A percentile compares a stretch with the other conserved stretches of the same genome.
These are phyloP conservation scores for Daldinia bambusicola DNA, from an alignment of 495 filamentous ascomycete genomes.

Conservation along the genomic window DNA sequence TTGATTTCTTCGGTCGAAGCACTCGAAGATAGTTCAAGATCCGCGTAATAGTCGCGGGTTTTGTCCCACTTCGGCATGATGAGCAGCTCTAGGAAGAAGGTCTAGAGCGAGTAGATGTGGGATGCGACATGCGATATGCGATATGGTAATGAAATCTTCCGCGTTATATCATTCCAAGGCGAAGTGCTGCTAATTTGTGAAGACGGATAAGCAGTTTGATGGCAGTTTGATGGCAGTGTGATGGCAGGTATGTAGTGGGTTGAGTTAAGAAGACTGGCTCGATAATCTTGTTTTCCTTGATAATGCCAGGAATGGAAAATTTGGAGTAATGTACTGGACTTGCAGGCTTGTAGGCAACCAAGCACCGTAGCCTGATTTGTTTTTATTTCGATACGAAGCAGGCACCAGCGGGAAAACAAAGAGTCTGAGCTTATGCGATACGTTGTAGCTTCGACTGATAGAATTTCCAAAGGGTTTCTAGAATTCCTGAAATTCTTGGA, in stretches of 20 bases:
- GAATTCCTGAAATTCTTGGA: background rate
- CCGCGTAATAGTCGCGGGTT: constrained; percentile 84
- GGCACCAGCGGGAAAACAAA: background rate
- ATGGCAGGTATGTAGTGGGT: background rate
- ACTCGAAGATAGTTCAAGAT: constrained; percentile 72
- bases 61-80: constrained; percentile 81
- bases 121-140: constrained; percentile 13
- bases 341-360: background rate
- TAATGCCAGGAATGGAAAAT: constrained; percentile 2
- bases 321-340: background rate
- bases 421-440: constrained; percentile 1
- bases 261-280: background rate
- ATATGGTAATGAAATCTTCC: constrained; percentile 5
- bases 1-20: constrained; percentile 79
- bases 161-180: constrained; percentile 18
- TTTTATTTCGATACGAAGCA: constrained; percentile 11
- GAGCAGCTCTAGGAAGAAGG: constrained; percentile 29
- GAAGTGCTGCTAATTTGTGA: constrained; percentile 1
- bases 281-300: constrained; percentile 1
- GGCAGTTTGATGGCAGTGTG: background rate
- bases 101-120: constrained; percentile 7
- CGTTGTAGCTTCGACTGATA: background rate
- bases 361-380: constrained; percentile 7
- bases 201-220: background rate
- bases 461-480: background rate